Conservation (phyloP, 257 asterid genomes). For the Orobanche coerulescens region DNA sequence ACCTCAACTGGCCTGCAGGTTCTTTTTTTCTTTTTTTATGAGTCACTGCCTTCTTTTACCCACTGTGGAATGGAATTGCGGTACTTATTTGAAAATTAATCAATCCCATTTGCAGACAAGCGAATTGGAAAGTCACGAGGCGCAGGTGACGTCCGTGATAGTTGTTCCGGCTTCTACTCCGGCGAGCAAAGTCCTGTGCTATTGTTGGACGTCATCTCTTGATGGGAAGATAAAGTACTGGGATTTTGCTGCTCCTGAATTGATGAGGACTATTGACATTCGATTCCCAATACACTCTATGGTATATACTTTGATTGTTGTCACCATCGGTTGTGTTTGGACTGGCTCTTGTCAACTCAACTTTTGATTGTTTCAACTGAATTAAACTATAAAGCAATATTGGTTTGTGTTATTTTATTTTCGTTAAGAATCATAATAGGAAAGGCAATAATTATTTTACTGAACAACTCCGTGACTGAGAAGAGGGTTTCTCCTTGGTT, state of each 20-base stretch:
- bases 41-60: not conserved
- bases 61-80: not conserved
- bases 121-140: constrained; percentile 82
- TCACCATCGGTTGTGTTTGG: not conserved
- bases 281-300: constrained; percentile 59
- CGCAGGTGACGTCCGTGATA: constrained; percentile 69
- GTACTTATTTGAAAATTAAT: not conserved
- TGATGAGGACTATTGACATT: constrained; percentile 52
- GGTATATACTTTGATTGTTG: constrained; percentile 34
- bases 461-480: not conserved
- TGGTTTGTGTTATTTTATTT: not conserved
- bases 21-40: constrained; percentile 14
- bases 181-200: constrained; percentile 41
- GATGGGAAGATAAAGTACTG: constrained; percentile 87
- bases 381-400: not conserved
- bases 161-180: constrained; percentile 60
- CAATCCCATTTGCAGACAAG: constrained; percentile 35
- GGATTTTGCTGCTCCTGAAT: constrained; percentile 72
- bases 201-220: constrained; percentile 88
- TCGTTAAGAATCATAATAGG: not conserved
- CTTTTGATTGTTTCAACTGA: not conserved
- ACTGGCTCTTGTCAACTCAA: not conserved
- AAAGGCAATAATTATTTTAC: not conserved
- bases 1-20: constrained; percentile 57
- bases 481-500: no score